Conservation (phyloP, 805 yeast genomes). For the Cyberlindnera veronae region DNA sequence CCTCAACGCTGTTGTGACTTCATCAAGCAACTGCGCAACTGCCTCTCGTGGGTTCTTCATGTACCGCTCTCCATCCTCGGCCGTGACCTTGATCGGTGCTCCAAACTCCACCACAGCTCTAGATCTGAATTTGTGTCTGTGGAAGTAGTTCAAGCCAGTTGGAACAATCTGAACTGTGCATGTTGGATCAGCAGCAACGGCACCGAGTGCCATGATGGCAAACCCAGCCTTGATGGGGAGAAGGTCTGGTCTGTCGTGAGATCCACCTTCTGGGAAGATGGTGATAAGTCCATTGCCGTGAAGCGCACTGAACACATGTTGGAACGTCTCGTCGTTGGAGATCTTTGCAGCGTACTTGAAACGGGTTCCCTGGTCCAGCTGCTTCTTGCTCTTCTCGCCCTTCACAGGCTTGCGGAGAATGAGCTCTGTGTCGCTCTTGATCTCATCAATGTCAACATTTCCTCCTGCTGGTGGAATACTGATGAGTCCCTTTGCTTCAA, state of each 20-base stretch:
- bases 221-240: conserved; percentile 95
- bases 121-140: conserved; percentile 88
- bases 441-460: conserved; percentile 62
- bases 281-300: conserved; percentile 79
- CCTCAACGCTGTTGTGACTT: conserved; percentile 69
- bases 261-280: conserved; percentile 96
- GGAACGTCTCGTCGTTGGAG: conserved; percentile 79
- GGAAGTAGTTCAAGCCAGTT: conserved; percentile 94
- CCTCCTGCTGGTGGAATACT: conserved; percentile 80
- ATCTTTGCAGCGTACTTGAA: conserved; percentile 78
- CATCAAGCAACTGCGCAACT: conserved; percentile 66
- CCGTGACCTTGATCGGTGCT: conserved; percentile 67
- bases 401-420: conserved; percentile 65
- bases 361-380: conserved; percentile 53
- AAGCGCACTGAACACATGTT: conserved; percentile 77
- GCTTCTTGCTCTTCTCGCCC: conserved; percentile 41
- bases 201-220: conserved; percentile 96
- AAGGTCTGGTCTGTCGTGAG: conserved; percentile 89
- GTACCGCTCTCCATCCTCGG: conserved; percentile 61
- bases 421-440: conserved; percentile 71
- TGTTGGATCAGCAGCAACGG: conserved; percentile 71
- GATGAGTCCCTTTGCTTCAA: conserved; percentile 59
- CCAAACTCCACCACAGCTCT: conserved; percentile 95
- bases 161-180: conserved; percentile 85
- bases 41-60: conserved; percentile 67